Evolutionary conservation across 176 grass and related monocot genomes (phyloP).

Genomic region (Melocanna baccifera): DNA sequence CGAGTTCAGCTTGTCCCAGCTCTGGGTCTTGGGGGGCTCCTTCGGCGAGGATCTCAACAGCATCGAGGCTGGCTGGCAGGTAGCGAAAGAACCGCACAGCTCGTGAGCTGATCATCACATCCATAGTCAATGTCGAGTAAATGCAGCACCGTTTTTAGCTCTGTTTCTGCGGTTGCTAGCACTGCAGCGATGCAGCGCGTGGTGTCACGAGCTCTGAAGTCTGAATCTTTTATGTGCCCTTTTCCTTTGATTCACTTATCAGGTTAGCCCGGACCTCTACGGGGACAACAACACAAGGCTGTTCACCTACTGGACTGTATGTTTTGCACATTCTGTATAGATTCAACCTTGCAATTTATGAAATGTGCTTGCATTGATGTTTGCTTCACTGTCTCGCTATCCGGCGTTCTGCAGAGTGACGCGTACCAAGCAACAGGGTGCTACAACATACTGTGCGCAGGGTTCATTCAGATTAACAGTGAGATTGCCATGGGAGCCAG

Average conservation of each 20-base stretch:
- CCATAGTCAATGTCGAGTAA: slow-evolving; percentile 27
- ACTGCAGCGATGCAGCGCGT: not conserved
- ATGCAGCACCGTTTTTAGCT: slow-evolving; percentile 39
- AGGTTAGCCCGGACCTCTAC: slow-evolving; percentile 91
- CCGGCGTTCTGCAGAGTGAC: slow-evolving; percentile 55
- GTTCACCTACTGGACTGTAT: slow-evolving; percentile 96
- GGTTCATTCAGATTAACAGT: slow-evolving; percentile 87
- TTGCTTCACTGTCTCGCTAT: not conserved
- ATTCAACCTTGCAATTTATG: not conserved
- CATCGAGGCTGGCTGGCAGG: slow-evolving; percentile 98
- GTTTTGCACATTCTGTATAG: not conserved
- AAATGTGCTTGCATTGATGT: not conserved
- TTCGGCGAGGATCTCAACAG: slow-evolving; percentile 86
- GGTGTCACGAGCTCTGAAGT: slow-evolving; percentile 51
- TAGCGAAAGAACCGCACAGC: slow-evolving; percentile 21
- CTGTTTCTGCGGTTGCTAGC: slow-evolving; percentile 21
- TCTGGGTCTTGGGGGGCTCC: slow-evolving; percentile 84
- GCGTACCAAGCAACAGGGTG: slow-evolving; percentile 89
- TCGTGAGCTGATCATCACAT: slow-evolving; percentile 18
- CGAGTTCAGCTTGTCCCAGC: slow-evolving; percentile 90
- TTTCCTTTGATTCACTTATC: slow-evolving; percentile 7
- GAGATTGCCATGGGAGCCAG: slow-evolving; percentile 85
- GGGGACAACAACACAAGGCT: slow-evolving; percentile 92
- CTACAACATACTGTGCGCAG: slow-evolving; percentile 89
- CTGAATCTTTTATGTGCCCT: slow-evolving; percentile 28